A percentile compares a stretch with the other conserved stretches of the same genome.
Evolutionary conservation across 2,329 filamentous ascomycete species (phyloP).

Genomic region (Fusarium drepaniforme): DNA sequence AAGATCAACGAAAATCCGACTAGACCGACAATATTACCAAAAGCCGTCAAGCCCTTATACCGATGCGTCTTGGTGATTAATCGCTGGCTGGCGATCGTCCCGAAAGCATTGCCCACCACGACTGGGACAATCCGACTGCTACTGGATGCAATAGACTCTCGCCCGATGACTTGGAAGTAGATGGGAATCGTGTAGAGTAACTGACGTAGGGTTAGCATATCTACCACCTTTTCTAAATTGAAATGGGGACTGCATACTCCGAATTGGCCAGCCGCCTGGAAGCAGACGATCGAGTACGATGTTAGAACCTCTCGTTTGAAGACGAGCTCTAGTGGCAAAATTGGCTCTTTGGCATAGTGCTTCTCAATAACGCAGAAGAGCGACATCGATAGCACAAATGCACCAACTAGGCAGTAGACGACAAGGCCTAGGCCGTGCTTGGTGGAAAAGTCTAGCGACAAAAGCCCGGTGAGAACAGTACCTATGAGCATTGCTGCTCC

Average conservation of each 20-base stretch:
- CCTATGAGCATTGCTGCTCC: background rate
- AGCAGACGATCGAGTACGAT: background rate
- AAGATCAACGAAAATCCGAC: background rate
- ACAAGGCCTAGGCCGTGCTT: background rate
- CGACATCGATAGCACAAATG: background rate
- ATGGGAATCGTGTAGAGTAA: background rate
- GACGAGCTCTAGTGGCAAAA: background rate
- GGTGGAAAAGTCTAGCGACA: background rate
- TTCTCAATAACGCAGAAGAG: background rate
- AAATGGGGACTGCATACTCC: too few relatives aligned
- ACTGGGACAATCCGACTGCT: background rate
- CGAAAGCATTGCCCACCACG: background rate
- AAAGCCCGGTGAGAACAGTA: background rate
- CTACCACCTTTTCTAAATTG: too few relatives aligned
- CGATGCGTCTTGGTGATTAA: background rate
- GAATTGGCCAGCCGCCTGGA: background rate
- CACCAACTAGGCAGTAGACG: background rate
- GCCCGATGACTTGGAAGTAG: background rate
- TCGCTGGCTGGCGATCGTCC: background rate
- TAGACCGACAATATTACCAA: background rate
- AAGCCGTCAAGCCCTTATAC: background rate
- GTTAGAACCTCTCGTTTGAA: background rate
- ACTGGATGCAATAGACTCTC: background rate
- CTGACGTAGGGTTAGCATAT: too few relatives aligned
- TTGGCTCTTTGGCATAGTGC: background rate